Evolutionary conservation across 805 yeast species (phyloP), one percentile per base, ranked within the genome.

Genomic region (Candida incommunis): DNA sequence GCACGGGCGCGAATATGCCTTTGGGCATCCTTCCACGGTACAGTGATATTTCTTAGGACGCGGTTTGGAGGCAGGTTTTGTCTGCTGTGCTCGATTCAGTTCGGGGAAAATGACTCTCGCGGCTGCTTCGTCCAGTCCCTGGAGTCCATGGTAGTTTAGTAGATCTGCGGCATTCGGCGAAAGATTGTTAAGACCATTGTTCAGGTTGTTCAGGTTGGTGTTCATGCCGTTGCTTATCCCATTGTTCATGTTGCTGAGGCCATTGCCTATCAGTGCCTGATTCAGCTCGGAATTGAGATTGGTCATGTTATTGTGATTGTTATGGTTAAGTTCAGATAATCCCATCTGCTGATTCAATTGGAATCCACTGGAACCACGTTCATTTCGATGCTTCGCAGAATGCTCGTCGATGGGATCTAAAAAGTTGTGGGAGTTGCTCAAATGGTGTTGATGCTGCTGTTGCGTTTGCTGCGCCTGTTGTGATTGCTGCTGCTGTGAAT

Each of bases 1-100:
- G 1, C 94, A 79, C 0, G 96, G 96, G 42, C 90, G 70, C 3
- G 82, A 66, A 55, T 86, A 90, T 1, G 82, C 72, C 59, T 86
- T 90, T 24, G 64, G 72, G 56, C 97, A 92, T 2, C 74, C 80
- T 3, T 68, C 72, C 48, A 67, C 72, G 18, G 70, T 72, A 60
- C 97, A 90, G 11, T 60, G 55, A 56, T 81, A 80, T 22, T 61
- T 67, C 55, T 84, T 86, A 0, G 74, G 71, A 43, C 87, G 66
- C 3, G 70, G 58, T 23, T 49, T 51, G 18, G 21, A 4, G 22
- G 22, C 18, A 23, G n/a, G 24, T 35, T 21, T 23, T n/a, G 27
- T 21, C 13, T 25, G 27, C 22, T 15, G 22, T n/a, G 23, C 7
- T 5, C 40, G 37, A 42, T 25, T 20, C 13, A 21, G 13, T 18